Evolutionary conservation across 495 filamentous ascomycete species (phyloP).

Genomic region (Umbilicaria muhlenbergii): DNA sequence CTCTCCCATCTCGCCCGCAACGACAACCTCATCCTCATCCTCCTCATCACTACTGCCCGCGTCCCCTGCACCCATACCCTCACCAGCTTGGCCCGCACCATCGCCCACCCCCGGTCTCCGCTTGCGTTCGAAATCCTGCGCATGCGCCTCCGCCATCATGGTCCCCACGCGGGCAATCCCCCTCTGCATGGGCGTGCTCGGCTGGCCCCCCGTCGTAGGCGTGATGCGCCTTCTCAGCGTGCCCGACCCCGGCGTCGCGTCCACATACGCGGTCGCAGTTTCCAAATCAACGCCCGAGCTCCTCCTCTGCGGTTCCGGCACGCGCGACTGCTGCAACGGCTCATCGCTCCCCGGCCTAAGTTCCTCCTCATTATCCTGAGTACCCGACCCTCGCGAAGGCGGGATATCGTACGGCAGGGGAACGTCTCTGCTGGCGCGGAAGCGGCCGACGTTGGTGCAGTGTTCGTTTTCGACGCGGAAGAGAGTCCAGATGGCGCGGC

Average conservation of each 20-base stretch:
- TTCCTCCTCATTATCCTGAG: slow-evolving; percentile 1
- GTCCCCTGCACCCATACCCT: slow-evolving; percentile 7
- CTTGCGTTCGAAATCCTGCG: slow-evolving; percentile 75
- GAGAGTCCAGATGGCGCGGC: slow-evolving; percentile 77
- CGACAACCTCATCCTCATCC: slow-evolving; percentile 11
- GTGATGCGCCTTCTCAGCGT: slow-evolving; percentile 13
- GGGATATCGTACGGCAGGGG: slow-evolving; percentile 59
- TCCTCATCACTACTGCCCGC: slow-evolving; percentile 11
- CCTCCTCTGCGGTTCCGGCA: neutral
- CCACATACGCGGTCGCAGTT: slow-evolving; percentile 1
- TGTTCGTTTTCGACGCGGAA: slow-evolving; percentile 97
- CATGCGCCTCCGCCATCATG: slow-evolving; percentile 59
- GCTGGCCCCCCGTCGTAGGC: slow-evolving; percentile 1
- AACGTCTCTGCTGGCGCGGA: slow-evolving; percentile 68
- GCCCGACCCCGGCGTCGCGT: slow-evolving; percentile 6
- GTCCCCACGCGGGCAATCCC: slow-evolving; percentile 36
- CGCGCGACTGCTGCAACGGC: neutral
- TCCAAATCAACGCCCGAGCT: slow-evolving; percentile 8
- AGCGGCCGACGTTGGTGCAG: slow-evolving; percentile 70
- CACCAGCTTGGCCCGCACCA: too few species aligned
- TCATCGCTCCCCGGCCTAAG: neutral
- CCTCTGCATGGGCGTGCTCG: slow-evolving; percentile 11
- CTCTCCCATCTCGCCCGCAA: slow-evolving; percentile 4
- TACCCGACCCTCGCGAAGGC: slow-evolving; percentile 5
- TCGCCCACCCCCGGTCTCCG: slow-evolving; percentile 25